Conservation (phyloP, 495 filamentous ascomycete genomes). For the Pseudoneurospora amorphoporcata region DNA sequence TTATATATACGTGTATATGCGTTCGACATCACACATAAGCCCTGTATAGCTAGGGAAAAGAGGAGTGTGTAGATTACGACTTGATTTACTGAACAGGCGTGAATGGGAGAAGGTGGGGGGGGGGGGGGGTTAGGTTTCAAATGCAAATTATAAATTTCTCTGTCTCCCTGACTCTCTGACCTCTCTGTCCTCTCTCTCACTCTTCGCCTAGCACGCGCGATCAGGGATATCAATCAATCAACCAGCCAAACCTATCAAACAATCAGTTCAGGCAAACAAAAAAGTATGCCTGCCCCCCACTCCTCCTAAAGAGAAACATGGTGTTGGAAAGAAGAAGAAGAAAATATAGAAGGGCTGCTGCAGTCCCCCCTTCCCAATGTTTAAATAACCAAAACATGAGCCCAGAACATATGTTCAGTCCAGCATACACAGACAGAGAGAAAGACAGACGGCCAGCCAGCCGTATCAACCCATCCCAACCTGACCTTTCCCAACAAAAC, state of each 20-base stretch:
- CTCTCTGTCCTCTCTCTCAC: neutral
- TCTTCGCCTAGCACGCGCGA: neutral
- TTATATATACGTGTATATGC: too few relatives aligned
- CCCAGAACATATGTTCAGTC: constrained; percentile 1
- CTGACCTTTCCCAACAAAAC: neutral
- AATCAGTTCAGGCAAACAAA: neutral
- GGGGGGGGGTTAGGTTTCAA: neutral
- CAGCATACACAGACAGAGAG: neutral
- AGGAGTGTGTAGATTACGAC: too few relatives aligned
- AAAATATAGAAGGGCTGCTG: neutral
- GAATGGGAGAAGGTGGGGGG: neutral
- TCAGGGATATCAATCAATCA: neutral
- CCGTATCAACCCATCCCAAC: neutral
- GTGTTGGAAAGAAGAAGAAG: constrained; percentile 1
- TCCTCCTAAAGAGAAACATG: neutral
- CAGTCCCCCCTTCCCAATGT: neutral
- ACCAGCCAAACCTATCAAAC: neutral
- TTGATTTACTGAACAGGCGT: too few relatives aligned
- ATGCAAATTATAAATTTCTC: neutral
- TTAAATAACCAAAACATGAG: constrained; percentile 1
- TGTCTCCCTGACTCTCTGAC: neutral
- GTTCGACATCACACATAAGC: too few relatives aligned
- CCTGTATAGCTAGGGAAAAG: too few relatives aligned
- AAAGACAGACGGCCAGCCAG: neutral
- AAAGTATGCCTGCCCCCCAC: neutral